Conservation (phyloP, 1,284 basidiomycete genomes). For the Inonotus obliquus region DNA sequence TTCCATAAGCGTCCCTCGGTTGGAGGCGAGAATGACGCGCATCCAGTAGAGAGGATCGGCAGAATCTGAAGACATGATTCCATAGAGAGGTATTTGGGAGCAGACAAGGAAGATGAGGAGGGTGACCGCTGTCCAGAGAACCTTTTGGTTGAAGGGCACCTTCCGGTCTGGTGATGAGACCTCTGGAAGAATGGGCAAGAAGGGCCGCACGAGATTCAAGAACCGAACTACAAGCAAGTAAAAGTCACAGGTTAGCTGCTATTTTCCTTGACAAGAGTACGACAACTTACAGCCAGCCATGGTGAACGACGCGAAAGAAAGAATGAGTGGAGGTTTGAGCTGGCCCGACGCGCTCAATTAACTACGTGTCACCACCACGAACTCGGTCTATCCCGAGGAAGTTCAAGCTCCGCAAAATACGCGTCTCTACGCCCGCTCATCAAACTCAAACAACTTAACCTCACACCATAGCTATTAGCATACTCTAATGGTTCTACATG, state of each 20-base stretch:
- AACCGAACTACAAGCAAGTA: slow-evolving; percentile 66
- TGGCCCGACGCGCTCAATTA: neutral
- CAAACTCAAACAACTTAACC: neutral
- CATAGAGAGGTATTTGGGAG: slow-evolving; percentile 95
- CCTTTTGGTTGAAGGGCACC: slow-evolving; percentile 94
- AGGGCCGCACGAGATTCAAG: slow-evolving; percentile 93
- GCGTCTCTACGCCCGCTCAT: too few relatives aligned
- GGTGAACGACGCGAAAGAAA: slow-evolving; percentile 14
- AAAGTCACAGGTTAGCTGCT: neutral
- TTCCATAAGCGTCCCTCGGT: slow-evolving; percentile 98
- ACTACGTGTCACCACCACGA: neutral
- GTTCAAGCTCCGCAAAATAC: neutral
- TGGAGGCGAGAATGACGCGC: slow-evolving; percentile 97
- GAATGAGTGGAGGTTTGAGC: neutral
- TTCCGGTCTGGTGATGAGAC: slow-evolving; percentile 95
- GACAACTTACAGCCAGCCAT: slow-evolving; percentile 19
- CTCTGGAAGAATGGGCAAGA: slow-evolving; percentile 91
- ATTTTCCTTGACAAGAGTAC: neutral
- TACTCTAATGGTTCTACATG: slow-evolving; percentile 28
- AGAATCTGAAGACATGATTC: slow-evolving; percentile 97
- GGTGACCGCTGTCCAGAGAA: slow-evolving; percentile 95
- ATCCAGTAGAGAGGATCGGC: slow-evolving; percentile 99
- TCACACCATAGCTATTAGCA: neutral
- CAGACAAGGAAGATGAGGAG: slow-evolving; percentile 97
- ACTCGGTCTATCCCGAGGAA: neutral